phyloP scores from a whole-genome alignment of 352 stramenopile genomes.

The Globisporangium paddicum region DNA sequence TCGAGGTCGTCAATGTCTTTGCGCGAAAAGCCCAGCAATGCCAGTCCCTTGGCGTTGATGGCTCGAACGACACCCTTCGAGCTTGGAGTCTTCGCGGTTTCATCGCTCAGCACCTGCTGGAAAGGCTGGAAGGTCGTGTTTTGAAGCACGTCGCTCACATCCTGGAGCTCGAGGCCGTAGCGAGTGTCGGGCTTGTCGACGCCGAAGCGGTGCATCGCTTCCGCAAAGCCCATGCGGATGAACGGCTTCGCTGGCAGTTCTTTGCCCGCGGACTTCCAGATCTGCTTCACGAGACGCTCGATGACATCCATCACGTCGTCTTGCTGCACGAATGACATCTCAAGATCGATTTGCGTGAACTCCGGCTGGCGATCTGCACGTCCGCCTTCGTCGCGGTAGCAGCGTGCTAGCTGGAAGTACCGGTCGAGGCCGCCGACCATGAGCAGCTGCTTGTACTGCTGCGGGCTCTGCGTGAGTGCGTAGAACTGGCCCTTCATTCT shows the following conservation, averaged over 20 bases:
- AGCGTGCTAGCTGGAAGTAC: constrained; percentile 89
- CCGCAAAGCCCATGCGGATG: constrained; percentile 60
- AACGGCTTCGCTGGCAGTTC: constrained; percentile 39
- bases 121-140: constrained; percentile 41
- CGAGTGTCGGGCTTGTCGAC: constrained; percentile 87
- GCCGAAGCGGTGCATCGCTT: constrained; percentile 77
- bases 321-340: constrained; percentile 84
- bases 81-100: constrained; percentile 17
- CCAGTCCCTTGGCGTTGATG: constrained; percentile 70
- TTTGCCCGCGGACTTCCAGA: constrained; percentile 53
- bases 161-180: constrained; percentile 63
- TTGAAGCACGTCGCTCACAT: constrained; percentile 42
- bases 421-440: constrained; percentile 86
- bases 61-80: constrained; percentile 44
- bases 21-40: constrained; percentile 48
- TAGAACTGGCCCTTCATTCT: constrained; percentile 72
- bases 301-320: constrained; percentile 74
- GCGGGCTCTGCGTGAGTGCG: constrained; percentile 85
- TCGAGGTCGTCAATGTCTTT: constrained; percentile 71
- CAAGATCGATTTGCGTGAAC: constrained; percentile 90
- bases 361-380: constrained; percentile 87
- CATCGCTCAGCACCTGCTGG: constrained; percentile 21
- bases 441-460: constrained; percentile 92
- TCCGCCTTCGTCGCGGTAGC: constrained; percentile 87
- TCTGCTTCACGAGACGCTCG: constrained; percentile 65